A percentile compares a stretch with the other conserved stretches of the same genome.
Conservation (phyloP, 1,284 basidiomycete species). For the Fomitiporia mediterranea region DNA sequence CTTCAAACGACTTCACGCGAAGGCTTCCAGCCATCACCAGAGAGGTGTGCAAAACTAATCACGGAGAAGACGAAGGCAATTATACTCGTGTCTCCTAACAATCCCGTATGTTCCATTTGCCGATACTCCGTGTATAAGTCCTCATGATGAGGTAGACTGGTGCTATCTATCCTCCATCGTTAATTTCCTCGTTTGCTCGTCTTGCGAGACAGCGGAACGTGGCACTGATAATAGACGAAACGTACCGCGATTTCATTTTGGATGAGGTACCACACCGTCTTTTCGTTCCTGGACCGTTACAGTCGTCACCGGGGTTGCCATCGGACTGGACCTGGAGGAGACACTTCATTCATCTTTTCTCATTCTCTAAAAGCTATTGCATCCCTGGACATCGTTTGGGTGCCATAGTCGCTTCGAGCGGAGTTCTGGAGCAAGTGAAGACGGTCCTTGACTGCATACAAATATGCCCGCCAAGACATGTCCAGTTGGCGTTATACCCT, state of each 20-base stretch:
- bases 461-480: conserved; percentile 71
- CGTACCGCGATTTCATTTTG: conserved; percentile 81
- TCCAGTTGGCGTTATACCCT: conserved; percentile 63
- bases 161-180: conserved; percentile 57
- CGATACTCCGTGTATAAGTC: not conserved
- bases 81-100: conserved; percentile 73
- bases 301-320: conserved; percentile 9
- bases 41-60: conserved; percentile 46
- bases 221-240: conserved; percentile 84
- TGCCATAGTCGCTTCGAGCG: conserved; percentile 61
- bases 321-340: conserved; percentile 50
- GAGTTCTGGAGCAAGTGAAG: conserved; percentile 49
- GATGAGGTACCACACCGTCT: conserved; percentile 50
- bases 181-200: conserved; percentile 60
- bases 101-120: conserved; percentile 45
- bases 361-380: conserved; percentile 80
- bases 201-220: conserved; percentile 57
- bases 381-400: conserved; percentile 86
- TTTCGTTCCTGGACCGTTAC: conserved; percentile 32
- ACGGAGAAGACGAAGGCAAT: conserved; percentile 63
- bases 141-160: conserved; percentile 56
- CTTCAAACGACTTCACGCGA: conserved; percentile 53
- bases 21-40: conserved; percentile 57
- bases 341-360: conserved; percentile 70
- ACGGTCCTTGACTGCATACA: conserved; percentile 77